Base-by-base conservation (phyloP, 768 basidiomycete genomes). In the Rhodotorula sphaerocarpa region DNA sequence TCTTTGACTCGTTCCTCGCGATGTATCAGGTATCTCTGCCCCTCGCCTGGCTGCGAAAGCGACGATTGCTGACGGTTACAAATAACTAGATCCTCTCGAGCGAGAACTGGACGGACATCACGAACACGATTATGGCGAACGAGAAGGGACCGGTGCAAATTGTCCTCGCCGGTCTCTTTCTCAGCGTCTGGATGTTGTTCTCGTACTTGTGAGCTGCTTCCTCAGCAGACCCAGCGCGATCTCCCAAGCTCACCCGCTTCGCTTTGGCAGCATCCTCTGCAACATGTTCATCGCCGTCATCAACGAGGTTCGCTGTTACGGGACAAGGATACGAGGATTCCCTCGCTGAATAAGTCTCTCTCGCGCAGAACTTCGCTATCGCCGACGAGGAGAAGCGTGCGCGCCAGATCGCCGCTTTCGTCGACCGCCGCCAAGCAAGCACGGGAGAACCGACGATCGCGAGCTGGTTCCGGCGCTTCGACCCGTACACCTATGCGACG, bases 311-410 rank as follows among this genome's bases (percentile, higher is more conserved):
- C 18, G 39, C 28, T 14, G 30, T 12, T 31, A 21, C 28, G 3
- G 12, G n/a, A n/a, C n/a, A n/a, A n/a, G n/a, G n/a, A n/a, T n/a
- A n/a, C n/a, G n/a, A n/a, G n/a, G n/a, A n/a, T n/a, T n/a, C 34
- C 42, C 34, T 25, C 34, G 23, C 27, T 15, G 3, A 28, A 21
- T 5, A 7, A 15, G 16, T 11, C 5, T 7, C 18, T 33, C 25
- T 7, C 21, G 15, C 10, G 20, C 48, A 58, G 79, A 93, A 92
- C 75, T 96, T 97, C 70, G 80, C 85, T 28, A 83, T 95, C 9
- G 90, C 90, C 0, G 93, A 96, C 72, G 89, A 92, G 73, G 81
- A 84, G 31, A 96, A 96, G 78, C 83, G 85, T 55, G 81, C 81
- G 21, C 81, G 86, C 65, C 93, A 95, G 75, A 83, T 86, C 9